A percentile compares a stretch with the other conserved stretches of the same genome.
Conservation (phyloP, 768 basidiomycete species). For the Mycena galericulata region DNA sequence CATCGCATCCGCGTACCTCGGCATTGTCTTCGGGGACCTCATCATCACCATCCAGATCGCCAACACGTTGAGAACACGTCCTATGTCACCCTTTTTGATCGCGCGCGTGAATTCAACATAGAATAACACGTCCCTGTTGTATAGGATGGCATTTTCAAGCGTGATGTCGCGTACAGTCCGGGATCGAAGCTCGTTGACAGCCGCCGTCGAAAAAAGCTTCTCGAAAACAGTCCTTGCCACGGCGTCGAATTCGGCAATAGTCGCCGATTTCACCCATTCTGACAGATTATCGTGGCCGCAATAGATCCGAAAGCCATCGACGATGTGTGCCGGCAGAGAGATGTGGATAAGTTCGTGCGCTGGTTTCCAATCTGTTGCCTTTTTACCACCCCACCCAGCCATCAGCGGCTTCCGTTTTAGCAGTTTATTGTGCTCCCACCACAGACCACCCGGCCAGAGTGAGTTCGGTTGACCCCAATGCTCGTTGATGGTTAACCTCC, state of each 20-base stretch:
- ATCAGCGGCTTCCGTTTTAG: conserved; percentile 22
- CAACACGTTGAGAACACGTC: conserved; percentile 33
- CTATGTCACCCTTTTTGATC: conserved; percentile 38
- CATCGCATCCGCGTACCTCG: conserved; percentile 36
- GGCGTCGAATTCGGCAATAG: conserved; percentile 13
- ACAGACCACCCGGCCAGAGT: conserved; percentile 28
- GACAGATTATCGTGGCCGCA: conserved; percentile 15
- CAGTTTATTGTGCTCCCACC: conserved; percentile 29
- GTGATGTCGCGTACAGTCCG: neutral
- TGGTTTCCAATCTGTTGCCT: conserved; percentile 9
- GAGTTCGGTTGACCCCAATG: conserved; percentile 43
- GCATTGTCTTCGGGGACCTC: conserved; percentile 29
- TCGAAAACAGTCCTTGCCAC: conserved; percentile 23
- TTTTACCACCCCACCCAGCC: conserved; percentile 9
- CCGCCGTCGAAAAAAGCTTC: conserved; percentile 25
- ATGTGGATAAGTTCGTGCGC: conserved; percentile 22
- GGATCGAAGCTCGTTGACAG: conserved; percentile 6
- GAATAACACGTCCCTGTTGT: conserved; percentile 34
- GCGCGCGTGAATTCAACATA: conserved; percentile 33
- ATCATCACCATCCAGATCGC: conserved; percentile 34
- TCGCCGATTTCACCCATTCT: conserved; percentile 18
- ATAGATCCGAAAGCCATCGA: conserved; percentile 27
- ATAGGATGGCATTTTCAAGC: conserved; percentile 33
- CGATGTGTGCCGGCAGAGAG: conserved; percentile 6
- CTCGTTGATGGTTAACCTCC: conserved; percentile 39